Conservation (phyloP, 2,329 filamentous ascomycete species). For the Furcasterigmium furcatum region DNA sequence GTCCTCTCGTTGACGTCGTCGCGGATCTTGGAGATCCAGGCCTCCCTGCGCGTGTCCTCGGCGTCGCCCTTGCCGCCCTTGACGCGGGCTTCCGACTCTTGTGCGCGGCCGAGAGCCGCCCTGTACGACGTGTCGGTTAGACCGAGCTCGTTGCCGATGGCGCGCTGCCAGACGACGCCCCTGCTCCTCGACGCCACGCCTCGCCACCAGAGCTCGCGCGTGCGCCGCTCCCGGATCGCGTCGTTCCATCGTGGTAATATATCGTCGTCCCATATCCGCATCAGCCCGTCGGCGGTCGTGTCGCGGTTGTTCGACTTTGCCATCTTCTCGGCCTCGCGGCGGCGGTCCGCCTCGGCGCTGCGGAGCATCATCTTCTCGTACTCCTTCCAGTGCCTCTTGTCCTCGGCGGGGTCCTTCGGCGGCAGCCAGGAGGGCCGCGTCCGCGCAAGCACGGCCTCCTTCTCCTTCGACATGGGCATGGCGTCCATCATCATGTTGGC, state of each 20-base stretch:
- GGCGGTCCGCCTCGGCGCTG: slow-evolving; percentile 57
- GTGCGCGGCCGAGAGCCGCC: slow-evolving; percentile 66
- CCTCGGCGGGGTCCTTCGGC: slow-evolving; percentile 85
- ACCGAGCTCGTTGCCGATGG: slow-evolving; percentile 71
- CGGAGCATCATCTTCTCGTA: slow-evolving; percentile 79
- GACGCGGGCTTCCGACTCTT: slow-evolving; percentile 56
- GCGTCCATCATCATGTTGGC: slow-evolving; percentile 83
- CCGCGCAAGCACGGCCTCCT: slow-evolving; percentile 77
- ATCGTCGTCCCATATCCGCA: slow-evolving; percentile 71
- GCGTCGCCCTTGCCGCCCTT: slow-evolving; percentile 45
- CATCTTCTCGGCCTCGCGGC: slow-evolving; percentile 50
- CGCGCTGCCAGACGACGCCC: slow-evolving; percentile 65
- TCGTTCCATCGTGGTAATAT: slow-evolving; percentile 74
- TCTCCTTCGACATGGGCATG: slow-evolving; percentile 79
- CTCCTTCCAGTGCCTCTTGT: slow-evolving; percentile 81
- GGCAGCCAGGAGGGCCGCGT: slow-evolving; percentile 83
- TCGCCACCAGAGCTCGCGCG: slow-evolving; percentile 78
- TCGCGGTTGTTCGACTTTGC: slow-evolving; percentile 52
- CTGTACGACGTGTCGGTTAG: slow-evolving; percentile 65
- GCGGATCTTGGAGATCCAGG: slow-evolving; percentile 62
- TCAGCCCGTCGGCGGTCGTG: slow-evolving; percentile 48
- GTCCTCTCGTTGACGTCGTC: slow-evolving; percentile 61
- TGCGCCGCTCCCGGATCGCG: slow-evolving; percentile 65
- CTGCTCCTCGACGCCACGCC: slow-evolving; percentile 70
- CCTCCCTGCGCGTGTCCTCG: slow-evolving; percentile 53